Evolutionary conservation across 2,329 filamentous ascomycete genomes (phyloP), one percentile per base, ranked within the genome.

Genomic region (Fusarium buxicola): DNA sequence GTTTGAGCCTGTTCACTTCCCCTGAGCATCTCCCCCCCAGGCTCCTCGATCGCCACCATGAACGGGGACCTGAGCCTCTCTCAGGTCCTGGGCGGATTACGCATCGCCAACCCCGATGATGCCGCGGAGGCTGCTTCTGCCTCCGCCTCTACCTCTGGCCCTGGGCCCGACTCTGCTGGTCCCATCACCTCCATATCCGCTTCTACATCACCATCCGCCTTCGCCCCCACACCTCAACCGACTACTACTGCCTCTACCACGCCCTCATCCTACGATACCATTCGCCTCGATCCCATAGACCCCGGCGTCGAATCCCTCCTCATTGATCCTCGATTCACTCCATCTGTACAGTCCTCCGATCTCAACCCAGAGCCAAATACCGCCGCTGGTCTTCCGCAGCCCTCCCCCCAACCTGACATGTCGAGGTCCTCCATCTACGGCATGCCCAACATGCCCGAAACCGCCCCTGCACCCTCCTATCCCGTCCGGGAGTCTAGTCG

Each of bases 71-170:
- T 97, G 76, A 96, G 92, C 79, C 87, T 98, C 68, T 95, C 93
- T 74, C 91, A 94, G 81, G 92, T 92, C 73, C 85, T 98, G 73
- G 95, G 95, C 73, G 94, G 94, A 72, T 83, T 99, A 78, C 92
- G 94, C 76, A 98, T 99, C 77, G 94, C 95, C 72, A 99, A 98
- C 77, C 94, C 94, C 52, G 94, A 97, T 80, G 88, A 95, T 79
- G 84, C 86, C 65, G 76, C 73, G 73, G 76, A 78, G 49, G 63
- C 74, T 62, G 73, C 70, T 63, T 63, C 69, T 54, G 49, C 65
- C 53, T 59, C 59, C 34, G 46, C 58, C 47, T 57, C 71, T 47
- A 69, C 69, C 48, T 47, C 68, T 40, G 70, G 74, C 38, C 44
- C 68, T 24, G 65, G 65, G 24, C 45, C 54, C 36, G 56, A 58